Conservation (phyloP, 305 asterid genomes). For the Rubia balearica region DNA sequence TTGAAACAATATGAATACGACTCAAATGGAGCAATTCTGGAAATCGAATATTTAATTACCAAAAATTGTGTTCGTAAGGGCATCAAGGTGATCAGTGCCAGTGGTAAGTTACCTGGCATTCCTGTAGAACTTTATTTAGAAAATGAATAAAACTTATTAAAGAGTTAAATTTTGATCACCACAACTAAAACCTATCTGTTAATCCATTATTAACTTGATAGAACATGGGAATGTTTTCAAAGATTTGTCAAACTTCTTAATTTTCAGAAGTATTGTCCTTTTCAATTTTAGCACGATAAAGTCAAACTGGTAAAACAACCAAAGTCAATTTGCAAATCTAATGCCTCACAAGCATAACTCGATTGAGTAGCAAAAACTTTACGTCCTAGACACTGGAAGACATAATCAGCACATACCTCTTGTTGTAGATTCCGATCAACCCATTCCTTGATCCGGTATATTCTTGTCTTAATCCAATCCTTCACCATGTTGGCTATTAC, state of each 20-base stretch:
- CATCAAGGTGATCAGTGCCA: not conserved
- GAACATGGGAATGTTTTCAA: not conserved
- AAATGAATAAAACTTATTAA: not conserved
- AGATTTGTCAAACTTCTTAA: not conserved
- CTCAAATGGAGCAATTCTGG: not conserved
- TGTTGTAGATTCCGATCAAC: conserved; percentile 88
- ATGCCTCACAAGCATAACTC: not conserved
- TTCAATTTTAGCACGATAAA: not conserved
- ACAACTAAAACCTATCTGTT: not conserved
- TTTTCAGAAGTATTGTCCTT: not conserved
- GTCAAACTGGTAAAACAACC: not conserved
- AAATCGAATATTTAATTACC: not conserved
- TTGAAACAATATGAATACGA: too few species aligned
- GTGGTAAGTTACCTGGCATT: not conserved
- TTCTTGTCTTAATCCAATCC: conserved; percentile 82
- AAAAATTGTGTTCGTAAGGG: not conserved
- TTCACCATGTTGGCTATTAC: conserved; percentile 79
- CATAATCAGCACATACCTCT: conserved; percentile 48
- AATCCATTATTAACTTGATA: not conserved
- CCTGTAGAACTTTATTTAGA: not conserved
- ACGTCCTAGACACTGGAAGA: not conserved
- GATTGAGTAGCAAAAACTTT: not conserved
- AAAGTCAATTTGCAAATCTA: not conserved
- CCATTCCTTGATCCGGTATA: conserved; percentile 81
- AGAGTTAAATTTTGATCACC: not conserved